Base-by-base conservation (phyloP, 106 monocot species). In the Allium sativum region DNA sequence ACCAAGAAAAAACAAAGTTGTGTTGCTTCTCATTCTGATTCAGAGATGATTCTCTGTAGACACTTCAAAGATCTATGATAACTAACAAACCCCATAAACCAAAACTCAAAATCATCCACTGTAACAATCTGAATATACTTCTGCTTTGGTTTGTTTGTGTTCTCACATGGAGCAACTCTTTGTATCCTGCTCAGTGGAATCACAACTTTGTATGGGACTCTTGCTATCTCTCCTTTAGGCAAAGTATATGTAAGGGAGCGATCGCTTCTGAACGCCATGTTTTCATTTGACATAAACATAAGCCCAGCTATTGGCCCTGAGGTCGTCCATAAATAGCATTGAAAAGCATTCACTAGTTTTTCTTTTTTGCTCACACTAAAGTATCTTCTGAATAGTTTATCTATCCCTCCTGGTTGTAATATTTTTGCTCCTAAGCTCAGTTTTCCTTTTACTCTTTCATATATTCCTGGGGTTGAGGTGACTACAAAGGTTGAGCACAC, bases 101-200 rank as follows among this genome's bases (percentile, higher is more conserved):
- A 31, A 31, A 31, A 31, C 31, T 31, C 31, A 5, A 31, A 31
- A 31, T 31, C 31, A 31, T 31, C 31, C 31, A 78, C 55, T 52
- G 85, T 86, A 1, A 81, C 75, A 12, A 86, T 81, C 69, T 81
- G 81, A 40, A 81, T 74, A 62, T 81, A 86, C 48, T 86, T 86
- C 64, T 81, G 77, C 40, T 61, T 73, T 7, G 77, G 85, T 17
- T 75, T 75, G 72, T 55, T 59, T 8, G 41, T 47, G 20, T 78
- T 75, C 75, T 78, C 78, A 51, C 69, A 62, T 17, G 68, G 72
- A 53, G 55, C 78, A 8, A 61, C 74, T 61, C 61, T 74, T 67
- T 86, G 75, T 51, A 81, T 75, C 31, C 31, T 31, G 5, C 31
- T 31, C 31, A 31, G 5, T 31, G 31, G 31, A 31, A 31, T 51